Conservation (phyloP, 1,139 yeast species). For the Zygotorulaspora mrakii region DNA sequence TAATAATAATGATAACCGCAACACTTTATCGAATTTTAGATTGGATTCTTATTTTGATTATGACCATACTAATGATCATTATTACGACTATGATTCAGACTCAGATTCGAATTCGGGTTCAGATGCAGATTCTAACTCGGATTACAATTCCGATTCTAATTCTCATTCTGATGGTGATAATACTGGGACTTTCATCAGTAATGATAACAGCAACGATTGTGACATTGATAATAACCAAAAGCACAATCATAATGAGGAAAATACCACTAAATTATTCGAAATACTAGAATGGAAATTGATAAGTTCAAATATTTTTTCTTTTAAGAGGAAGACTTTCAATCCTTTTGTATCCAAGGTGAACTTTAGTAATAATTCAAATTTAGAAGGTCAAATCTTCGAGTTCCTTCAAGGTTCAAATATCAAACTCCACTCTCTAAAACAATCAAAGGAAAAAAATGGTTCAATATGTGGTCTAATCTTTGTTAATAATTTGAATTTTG, state of each 20-base stretch:
- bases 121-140: too few relatives aligned
- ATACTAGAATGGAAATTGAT: constrained; percentile 16
- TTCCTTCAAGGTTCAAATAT: constrained; percentile 30
- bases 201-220: constrained; percentile 11
- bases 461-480: constrained; percentile 27
- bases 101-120: too few relatives aligned
- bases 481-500: constrained; percentile 33
- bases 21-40: not conserved
- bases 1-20: not conserved
- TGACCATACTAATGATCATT: constrained; percentile 2
- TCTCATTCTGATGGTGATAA: too few relatives aligned
- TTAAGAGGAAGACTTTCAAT: constrained; percentile 9
- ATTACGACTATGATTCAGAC: not conserved
- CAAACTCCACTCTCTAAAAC: constrained; percentile 25
- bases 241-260: constrained; percentile 1
- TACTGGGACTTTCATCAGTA: too few relatives aligned
- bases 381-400: constrained; percentile 18
- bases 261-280: constrained; percentile 8
- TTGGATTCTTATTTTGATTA: not conserved
- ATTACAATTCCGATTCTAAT: too few relatives aligned
- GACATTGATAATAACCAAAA: constrained; percentile 6
- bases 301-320: constrained; percentile 12
- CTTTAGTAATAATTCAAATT: constrained; percentile 6
- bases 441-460: constrained; percentile 14
- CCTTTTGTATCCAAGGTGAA: constrained; percentile 9